A percentile compares a stretch with the other conserved stretches of the same genome.
These are phyloP conservation scores for Umbelopsis isabellina DNA, from an alignment of 192 early-diverging fungal genomes.

Conservation along the genomic window DNA sequence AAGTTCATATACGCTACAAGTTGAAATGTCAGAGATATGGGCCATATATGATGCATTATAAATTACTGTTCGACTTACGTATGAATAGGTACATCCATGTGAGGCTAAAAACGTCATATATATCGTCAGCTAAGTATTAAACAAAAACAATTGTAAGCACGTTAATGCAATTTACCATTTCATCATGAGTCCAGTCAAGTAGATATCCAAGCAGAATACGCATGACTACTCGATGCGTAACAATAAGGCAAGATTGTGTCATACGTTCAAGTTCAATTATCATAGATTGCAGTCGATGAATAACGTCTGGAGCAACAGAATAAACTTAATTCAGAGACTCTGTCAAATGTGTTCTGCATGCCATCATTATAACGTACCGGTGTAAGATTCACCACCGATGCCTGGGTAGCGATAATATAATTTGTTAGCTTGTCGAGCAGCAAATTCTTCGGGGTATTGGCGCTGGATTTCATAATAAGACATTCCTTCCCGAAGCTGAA, in stretches of 20 bases:
- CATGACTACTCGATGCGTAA: constrained; percentile 92
- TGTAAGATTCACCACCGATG: constrained; percentile 92
- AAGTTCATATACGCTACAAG: constrained; percentile 42
- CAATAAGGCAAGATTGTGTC: constrained; percentile 81
- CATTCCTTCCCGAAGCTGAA: constrained; percentile 67
- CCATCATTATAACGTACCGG: constrained; percentile 34
- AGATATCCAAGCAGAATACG: constrained; percentile 91
- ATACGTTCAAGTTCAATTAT: constrained; percentile 97
- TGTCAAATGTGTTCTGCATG: no score
- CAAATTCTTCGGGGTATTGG: constrained; percentile 80
- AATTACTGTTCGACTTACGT: constrained; percentile 26
- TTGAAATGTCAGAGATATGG: background rate
- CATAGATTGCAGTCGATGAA: constrained; percentile 88
- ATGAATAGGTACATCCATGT: constrained; percentile 46
- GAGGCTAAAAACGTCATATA: constrained; percentile 22
- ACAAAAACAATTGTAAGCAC: background rate
- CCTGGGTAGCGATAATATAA: constrained; percentile 95
- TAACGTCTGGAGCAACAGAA: constrained; percentile 68
- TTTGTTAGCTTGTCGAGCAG: constrained; percentile 82
- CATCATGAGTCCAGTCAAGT: constrained; percentile 59
- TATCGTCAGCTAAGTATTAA: background rate
- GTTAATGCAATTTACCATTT: constrained; percentile 29
- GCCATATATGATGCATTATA: background rate
- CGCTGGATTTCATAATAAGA: constrained; percentile 80
- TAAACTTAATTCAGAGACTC: no score